A percentile compares a stretch with the other conserved stretches of the same genome.
Evolutionary conservation across 495 filamentous ascomycete genomes (phyloP).

Genomic region (Penicillium argentinense): DNA sequence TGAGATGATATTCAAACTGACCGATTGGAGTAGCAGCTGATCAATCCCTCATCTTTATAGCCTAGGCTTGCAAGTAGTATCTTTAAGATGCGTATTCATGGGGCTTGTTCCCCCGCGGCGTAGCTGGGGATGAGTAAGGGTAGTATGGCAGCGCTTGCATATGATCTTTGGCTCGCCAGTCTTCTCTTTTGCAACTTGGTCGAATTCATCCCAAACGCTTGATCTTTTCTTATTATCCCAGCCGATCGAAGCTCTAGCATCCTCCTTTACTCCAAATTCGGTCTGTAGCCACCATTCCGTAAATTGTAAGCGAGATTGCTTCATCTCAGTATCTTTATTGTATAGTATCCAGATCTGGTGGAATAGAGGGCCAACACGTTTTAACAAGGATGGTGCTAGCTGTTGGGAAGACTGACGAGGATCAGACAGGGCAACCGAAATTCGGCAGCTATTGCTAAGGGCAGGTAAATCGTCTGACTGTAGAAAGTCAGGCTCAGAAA

Average conservation of each 20-base stretch:
- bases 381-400: neutral
- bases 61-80: neutral
- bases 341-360: neutral
- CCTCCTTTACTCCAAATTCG: neutral
- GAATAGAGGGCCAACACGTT: neutral
- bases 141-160: conserved; percentile 2
- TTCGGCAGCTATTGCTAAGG: neutral
- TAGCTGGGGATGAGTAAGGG: conserved; percentile 2
- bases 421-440: no score
- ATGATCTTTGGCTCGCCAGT: conserved; percentile 15
- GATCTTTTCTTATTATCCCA: neutral
- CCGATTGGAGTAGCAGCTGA: neutral
- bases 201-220: neutral
- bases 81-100: neutral
- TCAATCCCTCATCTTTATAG: neutral
- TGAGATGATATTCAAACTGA: neutral
- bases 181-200: conserved; percentile 10
- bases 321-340: neutral
- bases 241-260: neutral
- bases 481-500: conserved; percentile 4
- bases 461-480: conserved; percentile 6
- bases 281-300: neutral
- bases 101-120: neutral
- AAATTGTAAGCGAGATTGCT: neutral
- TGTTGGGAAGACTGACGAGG: neutral